Evolutionary conservation across 1,284 basidiomycete species (phyloP).

Genomic region (Ganoderma sp.): DNA sequence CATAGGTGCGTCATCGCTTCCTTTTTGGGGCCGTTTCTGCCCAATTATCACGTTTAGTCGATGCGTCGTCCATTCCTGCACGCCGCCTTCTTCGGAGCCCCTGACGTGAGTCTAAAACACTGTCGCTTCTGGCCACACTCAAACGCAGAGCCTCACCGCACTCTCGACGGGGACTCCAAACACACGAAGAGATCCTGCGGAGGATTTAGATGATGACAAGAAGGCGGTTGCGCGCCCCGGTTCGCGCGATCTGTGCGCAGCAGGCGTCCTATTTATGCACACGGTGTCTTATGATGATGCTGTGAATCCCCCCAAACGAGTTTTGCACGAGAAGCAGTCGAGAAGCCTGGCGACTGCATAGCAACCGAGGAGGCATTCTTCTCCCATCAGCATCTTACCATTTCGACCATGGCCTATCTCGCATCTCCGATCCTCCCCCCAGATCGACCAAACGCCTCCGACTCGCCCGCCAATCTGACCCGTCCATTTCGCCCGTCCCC

Average conservation of each 20-base stretch:
- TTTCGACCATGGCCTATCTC: background rate
- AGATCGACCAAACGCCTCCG: constrained; percentile 16
- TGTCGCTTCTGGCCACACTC: background rate
- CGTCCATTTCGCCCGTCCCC: background rate
- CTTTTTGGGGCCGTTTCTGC: constrained; percentile 6
- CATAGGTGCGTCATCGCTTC: constrained; percentile 43
- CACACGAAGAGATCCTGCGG: constrained; percentile 20
- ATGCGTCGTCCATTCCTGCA: background rate
- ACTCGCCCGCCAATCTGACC: background rate
- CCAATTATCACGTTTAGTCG: constrained; percentile 8
- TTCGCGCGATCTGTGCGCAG: constrained; percentile 12
- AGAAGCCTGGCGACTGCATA: constrained; percentile 25
- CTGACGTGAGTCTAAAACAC: constrained; percentile 6
- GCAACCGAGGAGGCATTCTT: constrained; percentile 26
- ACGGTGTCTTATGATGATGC: constrained; percentile 21
- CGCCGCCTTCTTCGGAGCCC: background rate
- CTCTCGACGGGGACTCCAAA: background rate
- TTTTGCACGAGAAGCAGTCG: constrained; percentile 5
- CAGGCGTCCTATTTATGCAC: constrained; percentile 26
- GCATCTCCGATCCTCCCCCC: constrained; percentile 21
- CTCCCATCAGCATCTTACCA: constrained; percentile 15
- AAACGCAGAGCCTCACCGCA: background rate
- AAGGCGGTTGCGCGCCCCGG: background rate
- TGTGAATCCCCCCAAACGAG: constrained; percentile 26
- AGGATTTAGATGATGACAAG: constrained; percentile 1